Base-by-base conservation (phyloP, 306 rosid genomes). In the Glycine tomentella region DNA sequence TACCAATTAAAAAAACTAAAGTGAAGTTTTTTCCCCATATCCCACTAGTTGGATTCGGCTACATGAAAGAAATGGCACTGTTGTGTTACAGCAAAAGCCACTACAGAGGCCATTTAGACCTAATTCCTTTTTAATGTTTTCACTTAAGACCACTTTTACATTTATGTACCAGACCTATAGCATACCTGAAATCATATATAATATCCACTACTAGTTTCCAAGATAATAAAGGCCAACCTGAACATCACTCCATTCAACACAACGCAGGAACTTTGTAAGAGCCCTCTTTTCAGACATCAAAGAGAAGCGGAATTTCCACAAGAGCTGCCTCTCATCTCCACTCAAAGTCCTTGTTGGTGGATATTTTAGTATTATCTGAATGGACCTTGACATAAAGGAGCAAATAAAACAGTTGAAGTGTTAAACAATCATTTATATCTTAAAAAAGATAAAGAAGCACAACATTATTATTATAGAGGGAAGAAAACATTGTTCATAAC, bases 251-350 rank as follows among this genome's bases (percentile, higher is more conserved):
- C 99, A 95, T 87, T 95, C 99, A 83, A 95, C 99, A 81, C 98
- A 95, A 49, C 94, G 92, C 46, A 95, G 92, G 77, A 95, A 95
- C 89, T 95, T 95, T 81, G 99, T 95, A 66, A 95, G 97, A 86
- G 99, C 99, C 88, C 96, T 93, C 90, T 95, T 95, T 88, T 93
- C 99, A 85, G 97, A 88, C 99, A 95, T 95, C 87, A 93, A 90
- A 70, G 99, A 95, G 86, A 95, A 95, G 80, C 99, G 97, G 45
- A 95, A 95, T 92, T 95, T 95, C 99, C 99, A 95, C 59, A 95
- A 83, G 38, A 95, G 97, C 87, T 95, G 99, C 65, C 99, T 93
- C 80, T 95, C 99, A 51, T 93, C 99, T 82, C 99, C 99, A 78
- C 92, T 95, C 90, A 95, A 85, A 69, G 91, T 95, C 89, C 97